Evolutionary conservation across 2,329 filamentous ascomycete genomes (phyloP).

Genomic region (Raffaelea albimanens): DNA sequence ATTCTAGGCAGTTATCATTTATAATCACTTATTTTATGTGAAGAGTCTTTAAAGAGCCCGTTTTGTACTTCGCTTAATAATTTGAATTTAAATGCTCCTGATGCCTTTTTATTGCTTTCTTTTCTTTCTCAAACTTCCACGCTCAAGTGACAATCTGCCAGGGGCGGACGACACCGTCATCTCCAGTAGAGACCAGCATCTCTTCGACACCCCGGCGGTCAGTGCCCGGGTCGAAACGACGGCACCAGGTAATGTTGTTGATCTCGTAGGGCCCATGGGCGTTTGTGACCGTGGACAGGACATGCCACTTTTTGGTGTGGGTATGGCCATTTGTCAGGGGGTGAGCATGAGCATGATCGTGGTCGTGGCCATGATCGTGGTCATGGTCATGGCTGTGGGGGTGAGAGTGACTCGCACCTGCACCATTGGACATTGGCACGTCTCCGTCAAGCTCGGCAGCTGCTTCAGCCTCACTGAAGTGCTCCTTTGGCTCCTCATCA

Average conservation of each 20-base stretch:
- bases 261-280: constrained; percentile 90
- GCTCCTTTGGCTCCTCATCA: not conserved
- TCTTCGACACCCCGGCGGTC: constrained; percentile 57
- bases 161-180: constrained; percentile 78
- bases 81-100: not conserved
- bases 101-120: not conserved
- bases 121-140: not conserved
- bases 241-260: constrained; percentile 86
- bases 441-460: constrained; percentile 10
- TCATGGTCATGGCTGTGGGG: constrained; percentile 15
- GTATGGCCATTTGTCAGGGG: not conserved
- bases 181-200: constrained; percentile 81
- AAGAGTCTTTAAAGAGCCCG: no score
- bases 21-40: no score
- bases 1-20: no score
- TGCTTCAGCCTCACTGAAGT: constrained; percentile 5
- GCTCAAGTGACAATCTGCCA: constrained; percentile 46
- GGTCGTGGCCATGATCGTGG: constrained; percentile 13
- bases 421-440: constrained; percentile 6
- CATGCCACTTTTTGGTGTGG: constrained; percentile 48
- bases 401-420: no score
- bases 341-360: not conserved
- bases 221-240: constrained; percentile 57
- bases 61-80: no score
- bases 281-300: constrained; percentile 59